Conservation (phyloP, 1,139 yeast species). For the Scheffersomyces titani region DNA sequence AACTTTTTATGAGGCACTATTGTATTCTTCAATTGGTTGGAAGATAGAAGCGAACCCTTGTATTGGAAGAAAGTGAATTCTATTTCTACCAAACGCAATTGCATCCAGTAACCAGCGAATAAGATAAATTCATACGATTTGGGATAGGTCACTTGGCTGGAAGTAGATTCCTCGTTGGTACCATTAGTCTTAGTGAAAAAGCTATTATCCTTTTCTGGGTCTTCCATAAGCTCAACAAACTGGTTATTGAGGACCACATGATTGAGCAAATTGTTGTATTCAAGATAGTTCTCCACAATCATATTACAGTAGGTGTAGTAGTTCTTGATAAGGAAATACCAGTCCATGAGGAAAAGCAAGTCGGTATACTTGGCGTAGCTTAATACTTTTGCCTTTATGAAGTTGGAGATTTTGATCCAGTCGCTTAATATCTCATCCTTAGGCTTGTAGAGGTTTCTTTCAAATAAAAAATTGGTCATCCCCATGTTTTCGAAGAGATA, state of each 20-base stretch:
- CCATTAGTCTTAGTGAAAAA: neutral
- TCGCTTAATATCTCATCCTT: constrained; percentile 15
- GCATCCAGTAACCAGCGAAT: constrained; percentile 30
- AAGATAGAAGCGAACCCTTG: constrained; percentile 31
- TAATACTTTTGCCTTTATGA: constrained; percentile 19
- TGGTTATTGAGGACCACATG: constrained; percentile 27
- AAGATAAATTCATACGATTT: constrained; percentile 18
- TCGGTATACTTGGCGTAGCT: constrained; percentile 25
- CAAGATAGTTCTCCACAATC: constrained; percentile 30
- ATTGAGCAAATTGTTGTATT: constrained; percentile 31
- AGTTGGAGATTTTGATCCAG: constrained; percentile 28
- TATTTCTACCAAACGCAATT: constrained; percentile 29
- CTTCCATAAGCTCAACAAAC: constrained; percentile 23
- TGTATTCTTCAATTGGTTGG: constrained; percentile 26
- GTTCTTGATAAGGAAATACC: constrained; percentile 30
- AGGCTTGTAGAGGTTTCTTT: constrained; percentile 8
- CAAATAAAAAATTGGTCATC: constrained; percentile 7
- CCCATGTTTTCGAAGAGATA: constrained; percentile 15
- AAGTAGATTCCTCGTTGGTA: neutral
- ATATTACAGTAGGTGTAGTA: constrained; percentile 23
- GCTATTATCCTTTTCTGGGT: constrained; percentile 7
- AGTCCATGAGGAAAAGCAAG: constrained; percentile 26
- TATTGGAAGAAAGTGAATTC: constrained; percentile 33
- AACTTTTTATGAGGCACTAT: constrained; percentile 26
- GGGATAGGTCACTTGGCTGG: constrained; percentile 7